Evolutionary conservation across 176 grass and related monocot species (phyloP), one percentile per base, ranked within the genome.

Genomic region (Lolium rigidum): DNA sequence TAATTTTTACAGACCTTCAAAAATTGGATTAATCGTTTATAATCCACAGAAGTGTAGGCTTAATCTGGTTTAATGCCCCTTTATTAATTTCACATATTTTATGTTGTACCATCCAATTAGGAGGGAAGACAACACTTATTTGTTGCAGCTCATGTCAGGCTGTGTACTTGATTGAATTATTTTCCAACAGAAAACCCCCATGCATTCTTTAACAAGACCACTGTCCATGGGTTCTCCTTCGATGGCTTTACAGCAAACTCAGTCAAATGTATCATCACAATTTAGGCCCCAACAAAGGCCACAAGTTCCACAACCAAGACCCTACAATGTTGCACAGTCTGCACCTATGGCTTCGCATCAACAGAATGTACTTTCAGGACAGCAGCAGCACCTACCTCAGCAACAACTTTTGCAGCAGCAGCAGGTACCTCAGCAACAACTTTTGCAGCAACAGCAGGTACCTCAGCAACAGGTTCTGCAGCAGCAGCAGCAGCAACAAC

Each of bases 241-340:
- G 7, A 60, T 54, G 17, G 48, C 76, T 77, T 85, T 86, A 84
- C 82, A 86, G 46, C 97, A 96, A 92, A 74, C 86, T 64, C 79
- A 54, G 3, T 73, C 92, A 65, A 88, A 85, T 79, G 54, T 85
- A 0, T 83, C 93, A 76, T 80, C 92, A 82, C 24, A 86, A 51
- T 89, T 89, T 88, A 96, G 92, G 51, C 82, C 90, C 4, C 93
- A 95, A 86, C 86, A 89, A 76, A 94, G 90, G 88, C 88, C 93
- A 56, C 93, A 93, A 82, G 79, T 80, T 74, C 46, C 94, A 39
- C 97, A 95, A 86, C 94, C 87, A 78, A 95, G 92, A 67, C 97
- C 84, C 18, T 82, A 88, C 86, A 73, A 83, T 74, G 80, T 68
- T 80, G 82, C 82, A 38, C 80, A 91, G 55, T 80, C 89, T 76